These are phyloP conservation scores for Fusarium zealandicum DNA, from an alignment of 2,329 filamentous ascomycete genomes.

Conservation along the genomic window DNA sequence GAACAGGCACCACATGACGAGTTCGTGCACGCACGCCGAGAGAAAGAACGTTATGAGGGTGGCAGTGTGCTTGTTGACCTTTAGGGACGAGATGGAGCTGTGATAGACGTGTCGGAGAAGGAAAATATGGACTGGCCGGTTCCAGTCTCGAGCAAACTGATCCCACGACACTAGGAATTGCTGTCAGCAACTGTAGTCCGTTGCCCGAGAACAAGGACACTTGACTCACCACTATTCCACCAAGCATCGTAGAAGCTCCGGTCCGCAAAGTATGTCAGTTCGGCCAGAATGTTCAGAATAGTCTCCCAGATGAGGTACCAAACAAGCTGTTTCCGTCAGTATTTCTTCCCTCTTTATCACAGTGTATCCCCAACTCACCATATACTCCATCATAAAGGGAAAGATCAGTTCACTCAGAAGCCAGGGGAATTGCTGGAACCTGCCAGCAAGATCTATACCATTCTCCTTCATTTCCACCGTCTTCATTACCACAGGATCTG, in stretches of 20 bases:
- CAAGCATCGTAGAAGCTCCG: constrained; percentile 73
- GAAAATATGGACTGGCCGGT: constrained; percentile 78
- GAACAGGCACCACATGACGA: constrained; percentile 83
- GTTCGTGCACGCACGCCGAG: constrained; percentile 74
- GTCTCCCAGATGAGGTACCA: constrained; percentile 87
- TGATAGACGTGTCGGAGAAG: constrained; percentile 82
- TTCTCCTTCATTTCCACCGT: constrained; percentile 72
- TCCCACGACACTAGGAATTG: constrained; percentile 65
- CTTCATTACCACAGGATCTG: constrained; percentile 72
- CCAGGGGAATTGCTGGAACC: constrained; percentile 75
- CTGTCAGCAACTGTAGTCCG: constrained; percentile 1
- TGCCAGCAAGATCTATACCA: constrained; percentile 64
- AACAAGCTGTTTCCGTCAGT: constrained; percentile 54
- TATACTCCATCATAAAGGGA: constrained; percentile 79
- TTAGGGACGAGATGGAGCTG: constrained; percentile 75
- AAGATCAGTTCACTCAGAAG: constrained; percentile 79
- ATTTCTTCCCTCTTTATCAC: background rate
- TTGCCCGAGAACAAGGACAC: too few relatives aligned
- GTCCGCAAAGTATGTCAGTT: constrained; percentile 79
- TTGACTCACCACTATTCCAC: constrained; percentile 63
- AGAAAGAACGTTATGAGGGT: constrained; percentile 80
- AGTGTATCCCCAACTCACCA: constrained; percentile 49
- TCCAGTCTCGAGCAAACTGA: constrained; percentile 83
- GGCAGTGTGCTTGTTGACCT: constrained; percentile 72
- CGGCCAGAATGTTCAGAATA: constrained; percentile 76